Evolutionary conservation across 1,284 basidiomycete genomes (phyloP).

Genomic region (Entoloma clypeatum): DNA sequence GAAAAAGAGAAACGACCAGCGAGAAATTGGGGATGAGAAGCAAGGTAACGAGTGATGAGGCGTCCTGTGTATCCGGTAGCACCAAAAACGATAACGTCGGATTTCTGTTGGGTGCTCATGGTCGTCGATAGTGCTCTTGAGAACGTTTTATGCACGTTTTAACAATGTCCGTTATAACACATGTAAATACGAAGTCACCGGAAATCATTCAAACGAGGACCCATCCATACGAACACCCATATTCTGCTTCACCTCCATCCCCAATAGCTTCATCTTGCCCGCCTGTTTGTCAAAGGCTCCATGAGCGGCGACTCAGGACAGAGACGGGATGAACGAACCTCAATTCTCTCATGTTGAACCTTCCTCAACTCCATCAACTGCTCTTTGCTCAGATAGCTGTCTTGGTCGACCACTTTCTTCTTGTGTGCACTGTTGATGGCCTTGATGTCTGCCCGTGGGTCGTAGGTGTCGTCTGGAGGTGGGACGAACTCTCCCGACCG

Average conservation of each 20-base stretch:
- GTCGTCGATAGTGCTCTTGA: slow-evolving; percentile 2
- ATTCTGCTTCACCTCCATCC: slow-evolving; percentile 76
- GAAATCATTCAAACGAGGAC: slow-evolving; percentile 38
- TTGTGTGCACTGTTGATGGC: slow-evolving; percentile 67
- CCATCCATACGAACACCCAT: slow-evolving; percentile 81
- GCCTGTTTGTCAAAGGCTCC: slow-evolving; percentile 40
- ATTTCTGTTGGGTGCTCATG: slow-evolving; percentile 18
- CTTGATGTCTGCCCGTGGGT: slow-evolving; percentile 76
- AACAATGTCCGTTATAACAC: too few relatives aligned
- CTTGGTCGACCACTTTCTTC: slow-evolving; percentile 55
- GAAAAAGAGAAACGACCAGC: slow-evolving; percentile 56
- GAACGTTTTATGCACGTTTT: too few relatives aligned
- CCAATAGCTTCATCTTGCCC: slow-evolving; percentile 77
- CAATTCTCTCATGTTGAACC: slow-evolving; percentile 77
- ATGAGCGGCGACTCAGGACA: not conserved
- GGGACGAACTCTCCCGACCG: slow-evolving; percentile 77
- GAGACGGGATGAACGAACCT: slow-evolving; percentile 42
- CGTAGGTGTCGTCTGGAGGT: slow-evolving; percentile 64
- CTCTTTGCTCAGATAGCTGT: slow-evolving; percentile 72
- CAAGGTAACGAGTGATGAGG: slow-evolving; percentile 58
- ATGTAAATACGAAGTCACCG: slow-evolving; percentile 8
- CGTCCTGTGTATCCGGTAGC: slow-evolving; percentile 71
- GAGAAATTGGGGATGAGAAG: slow-evolving; percentile 47
- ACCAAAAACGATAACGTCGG: slow-evolving; percentile 60
- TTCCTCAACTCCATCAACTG: slow-evolving; percentile 75